Base-by-base conservation (phyloP, 257 asterid species). In the Solanum neorickii region DNA sequence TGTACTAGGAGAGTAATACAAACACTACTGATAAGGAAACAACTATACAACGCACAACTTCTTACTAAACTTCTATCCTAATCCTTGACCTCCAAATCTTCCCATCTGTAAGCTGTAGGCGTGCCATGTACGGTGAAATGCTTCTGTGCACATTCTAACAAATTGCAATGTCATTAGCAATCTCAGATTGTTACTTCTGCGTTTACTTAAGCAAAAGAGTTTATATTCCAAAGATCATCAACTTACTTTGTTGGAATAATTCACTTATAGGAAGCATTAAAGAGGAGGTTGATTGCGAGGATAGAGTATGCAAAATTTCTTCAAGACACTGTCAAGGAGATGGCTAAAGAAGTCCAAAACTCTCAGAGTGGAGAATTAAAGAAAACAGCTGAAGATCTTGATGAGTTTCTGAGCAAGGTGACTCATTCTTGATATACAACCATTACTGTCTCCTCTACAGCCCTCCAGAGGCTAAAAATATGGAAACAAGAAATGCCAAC, bases 381-480 rank as follows among this genome's bases (percentile, higher is more conserved):
- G 95, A 93, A 90, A 89, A 96, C 98, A n/a, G 99, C 98, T 13
- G 97, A 94, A 92, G 99, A 96, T 89, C 98, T 95, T 60, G 99
- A 96, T 90, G 95, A 92, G 86, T 95, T 96, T 90, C 90, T 96
- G 86, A 92, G 59, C 88, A 92, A 89, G 95, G 99, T 96, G 52
- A 83, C 95, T 82, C 66, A 42, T 47, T 86, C 69, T 60, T 85
- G 33, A 85, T 66, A 59, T 20, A 85, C 87, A 33, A 88, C 14
- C 75, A 25, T 86, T 33, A 6, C 41, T 44, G 16, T 33, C 83
- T 39, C 65, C 74, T 62, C 74, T 62, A 44, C 88, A 29, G 27
- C 11, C 69, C 49, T 60, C 62, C 85, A 8, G 42, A 77, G 59
- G n/a, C 68, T 35, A 77, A 35, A 59, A 29, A 21, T 59, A 35